Evolutionary conservation across 176 grass and related monocot genomes (phyloP).

Genomic region (Miscanthus lutarioriparius): DNA sequence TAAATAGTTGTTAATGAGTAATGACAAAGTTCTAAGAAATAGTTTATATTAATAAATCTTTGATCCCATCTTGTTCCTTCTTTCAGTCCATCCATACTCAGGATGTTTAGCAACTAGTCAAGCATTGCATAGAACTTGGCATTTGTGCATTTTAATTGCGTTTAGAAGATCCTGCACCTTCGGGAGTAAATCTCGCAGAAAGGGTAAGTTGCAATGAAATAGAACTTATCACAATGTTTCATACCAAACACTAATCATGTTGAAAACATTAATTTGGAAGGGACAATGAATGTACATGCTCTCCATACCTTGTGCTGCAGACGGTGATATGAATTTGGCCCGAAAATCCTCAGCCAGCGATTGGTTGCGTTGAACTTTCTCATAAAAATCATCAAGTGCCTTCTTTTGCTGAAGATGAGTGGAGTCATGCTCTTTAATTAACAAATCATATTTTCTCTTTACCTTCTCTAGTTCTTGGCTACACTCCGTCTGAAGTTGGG

Average conservation of each 20-base stretch:
- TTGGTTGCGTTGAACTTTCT: slow-evolving; percentile 77
- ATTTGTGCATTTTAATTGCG: background rate
- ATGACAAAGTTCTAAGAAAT: background rate
- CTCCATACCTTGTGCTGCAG: slow-evolving; percentile 45
- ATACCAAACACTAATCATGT: slow-evolving; percentile 16
- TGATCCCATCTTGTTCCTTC: background rate
- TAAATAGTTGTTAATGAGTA: slow-evolving; percentile 9
- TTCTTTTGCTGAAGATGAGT: slow-evolving; percentile 57
- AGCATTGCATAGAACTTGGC: background rate
- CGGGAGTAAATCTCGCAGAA: background rate
- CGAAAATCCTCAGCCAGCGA: slow-evolving; percentile 86
- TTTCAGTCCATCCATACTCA: slow-evolving; percentile 10
- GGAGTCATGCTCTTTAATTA: slow-evolving; percentile 61
- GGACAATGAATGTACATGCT: slow-evolving; percentile 11
- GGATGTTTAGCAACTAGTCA: background rate
- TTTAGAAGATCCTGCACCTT: background rate
- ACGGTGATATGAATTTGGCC: slow-evolving; percentile 76
- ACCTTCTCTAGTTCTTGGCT: slow-evolving; percentile 72
- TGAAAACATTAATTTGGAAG: slow-evolving; percentile 25
- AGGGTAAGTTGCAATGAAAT: background rate
- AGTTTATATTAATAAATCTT: background rate
- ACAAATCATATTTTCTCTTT: slow-evolving; percentile 72
- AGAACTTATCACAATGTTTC: background rate
- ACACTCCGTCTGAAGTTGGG: slow-evolving; percentile 51
- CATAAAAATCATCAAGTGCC: slow-evolving; percentile 53